phyloP scores from a whole-genome alignment of 75 land plant species.

The Cryptomeria japonica region DNA sequence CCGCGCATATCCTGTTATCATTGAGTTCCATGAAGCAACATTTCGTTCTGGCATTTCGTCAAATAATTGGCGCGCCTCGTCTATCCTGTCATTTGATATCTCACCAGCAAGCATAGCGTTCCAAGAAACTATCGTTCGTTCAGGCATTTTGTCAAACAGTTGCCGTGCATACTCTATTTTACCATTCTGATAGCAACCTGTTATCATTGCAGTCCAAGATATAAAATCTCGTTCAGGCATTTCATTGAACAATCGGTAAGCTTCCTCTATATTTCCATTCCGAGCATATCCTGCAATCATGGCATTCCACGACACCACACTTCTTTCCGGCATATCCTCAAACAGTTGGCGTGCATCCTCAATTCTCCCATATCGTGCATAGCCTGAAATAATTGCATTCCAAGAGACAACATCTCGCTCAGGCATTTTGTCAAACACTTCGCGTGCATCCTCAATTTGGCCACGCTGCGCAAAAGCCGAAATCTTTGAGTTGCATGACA shows the following conservation, averaged over 20 bases:
- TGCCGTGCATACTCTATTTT: neutral
- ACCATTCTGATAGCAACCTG: neutral
- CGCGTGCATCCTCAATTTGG: conserved; percentile 6
- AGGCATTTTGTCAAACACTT: conserved; percentile 6
- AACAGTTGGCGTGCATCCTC: conserved; percentile 4
- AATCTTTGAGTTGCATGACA: conserved; percentile 35
- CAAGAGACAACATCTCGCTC: neutral
- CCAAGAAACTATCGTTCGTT: conserved; percentile 5
- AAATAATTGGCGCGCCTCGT: conserved; percentile 4
- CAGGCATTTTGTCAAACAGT: conserved; percentile 4
- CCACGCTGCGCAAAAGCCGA: conserved; percentile 39
- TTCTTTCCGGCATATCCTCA: neutral
- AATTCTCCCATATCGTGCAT: neutral
- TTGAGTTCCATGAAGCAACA: conserved; percentile 16
- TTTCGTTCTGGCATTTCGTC: conserved; percentile 11
- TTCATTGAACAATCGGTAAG: conserved; percentile 20
- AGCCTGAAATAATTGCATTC: conserved; percentile 1
- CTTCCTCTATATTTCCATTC: conserved; percentile 30
- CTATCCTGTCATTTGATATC: neutral
- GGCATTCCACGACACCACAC: conserved; percentile 37
- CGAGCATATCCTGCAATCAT: conserved; percentile 38
- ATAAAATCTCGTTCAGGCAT: conserved; percentile 23
- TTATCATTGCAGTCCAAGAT: conserved; percentile 10
- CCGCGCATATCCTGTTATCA: conserved; percentile 1
- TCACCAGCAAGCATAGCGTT: conserved; percentile 10